phyloP scores from a whole-genome alignment of 1,139 yeast genomes.

The Yamadazyma buinensis region DNA sequence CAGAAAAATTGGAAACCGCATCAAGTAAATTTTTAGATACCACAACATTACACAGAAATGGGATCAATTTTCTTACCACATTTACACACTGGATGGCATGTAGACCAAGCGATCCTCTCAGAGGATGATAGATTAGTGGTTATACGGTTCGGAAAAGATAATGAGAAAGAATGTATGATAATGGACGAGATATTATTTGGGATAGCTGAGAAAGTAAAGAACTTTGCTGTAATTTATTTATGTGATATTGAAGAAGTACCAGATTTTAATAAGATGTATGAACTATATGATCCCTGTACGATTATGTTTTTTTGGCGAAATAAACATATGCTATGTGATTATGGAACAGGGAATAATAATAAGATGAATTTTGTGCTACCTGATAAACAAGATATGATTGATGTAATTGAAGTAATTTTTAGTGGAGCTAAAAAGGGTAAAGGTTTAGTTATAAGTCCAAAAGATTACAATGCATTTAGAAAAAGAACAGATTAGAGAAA shows the following conservation, averaged over 20 bases:
- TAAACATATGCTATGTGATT: constrained; percentile 97
- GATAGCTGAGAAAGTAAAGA: constrained; percentile 78
- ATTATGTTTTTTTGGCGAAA: constrained; percentile 91
- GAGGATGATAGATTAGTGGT: constrained; percentile 89
- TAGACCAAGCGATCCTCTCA: constrained; percentile 84
- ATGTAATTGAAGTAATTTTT: constrained; percentile 83
- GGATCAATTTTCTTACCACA: constrained; percentile 89
- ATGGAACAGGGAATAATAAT: constrained; percentile 97
- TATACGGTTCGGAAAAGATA: constrained; percentile 81
- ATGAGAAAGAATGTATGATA: constrained; percentile 74
- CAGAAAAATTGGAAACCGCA: too few relatives aligned
- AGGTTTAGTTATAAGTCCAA: constrained; percentile 86
- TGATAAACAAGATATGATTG: constrained; percentile 87
- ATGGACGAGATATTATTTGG: constrained; percentile 85
- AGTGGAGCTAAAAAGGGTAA: constrained; percentile 92
- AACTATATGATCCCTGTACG: constrained; percentile 84
- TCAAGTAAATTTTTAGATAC: too few relatives aligned
- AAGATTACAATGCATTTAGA: constrained; percentile 45
- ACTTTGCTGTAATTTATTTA: constrained; percentile 82
- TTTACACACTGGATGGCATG: constrained; percentile 87
- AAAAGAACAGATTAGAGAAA: too few relatives aligned
- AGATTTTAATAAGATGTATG: constrained; percentile 91
- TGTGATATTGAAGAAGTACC: constrained; percentile 89
- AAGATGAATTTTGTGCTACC: constrained; percentile 77
- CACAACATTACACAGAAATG: too few relatives aligned